Evolutionary conservation across 495 filamentous ascomycete genomes (phyloP).

Genomic region (Lophiotrema nucula): DNA sequence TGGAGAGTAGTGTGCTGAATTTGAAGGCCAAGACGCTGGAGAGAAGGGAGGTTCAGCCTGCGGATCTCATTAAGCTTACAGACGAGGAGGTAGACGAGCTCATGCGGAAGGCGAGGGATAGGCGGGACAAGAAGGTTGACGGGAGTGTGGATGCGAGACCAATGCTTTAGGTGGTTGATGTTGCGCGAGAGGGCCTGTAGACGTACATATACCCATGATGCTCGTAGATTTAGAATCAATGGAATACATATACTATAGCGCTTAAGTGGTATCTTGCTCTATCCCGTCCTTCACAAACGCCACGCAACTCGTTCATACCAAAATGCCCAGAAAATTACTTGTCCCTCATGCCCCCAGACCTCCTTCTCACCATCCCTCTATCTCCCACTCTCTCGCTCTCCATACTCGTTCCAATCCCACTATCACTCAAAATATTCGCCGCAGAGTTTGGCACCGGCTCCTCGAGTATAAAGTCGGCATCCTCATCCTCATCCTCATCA

Average conservation of each 20-base stretch:
- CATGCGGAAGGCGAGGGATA: slow-evolving; percentile 51
- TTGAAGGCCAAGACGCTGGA: slow-evolving; percentile 52
- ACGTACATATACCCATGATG: not conserved
- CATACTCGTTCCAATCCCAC: slow-evolving; percentile 45
- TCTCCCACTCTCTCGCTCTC: slow-evolving; percentile 29
- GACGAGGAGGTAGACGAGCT: slow-evolving; percentile 54
- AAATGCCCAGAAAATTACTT: not conserved
- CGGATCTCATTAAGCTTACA: slow-evolving; percentile 48
- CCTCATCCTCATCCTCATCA: slow-evolving; percentile 43
- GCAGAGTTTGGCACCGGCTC: not conserved
- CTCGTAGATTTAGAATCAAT: not conserved
- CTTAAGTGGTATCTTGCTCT: not conserved
- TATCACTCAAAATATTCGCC: slow-evolving; percentile 32
- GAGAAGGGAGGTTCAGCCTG: slow-evolving; percentile 49
- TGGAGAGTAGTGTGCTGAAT: slow-evolving; percentile 50
- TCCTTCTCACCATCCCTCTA: slow-evolving; percentile 22
- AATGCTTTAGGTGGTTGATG: slow-evolving; percentile 21
- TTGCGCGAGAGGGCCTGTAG: not conserved
- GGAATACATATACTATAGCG: not conserved
- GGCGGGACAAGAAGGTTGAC: slow-evolving; percentile 45
- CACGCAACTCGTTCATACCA: not conserved
- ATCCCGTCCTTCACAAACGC: too few species aligned
- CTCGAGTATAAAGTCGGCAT: slow-evolving; percentile 31
- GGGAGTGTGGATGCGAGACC: slow-evolving; percentile 39
- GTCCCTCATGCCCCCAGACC: not conserved